Evolutionary conservation across 129 eudicot genomes (phyloP).

Genomic region (Flaveria bidentis): DNA sequence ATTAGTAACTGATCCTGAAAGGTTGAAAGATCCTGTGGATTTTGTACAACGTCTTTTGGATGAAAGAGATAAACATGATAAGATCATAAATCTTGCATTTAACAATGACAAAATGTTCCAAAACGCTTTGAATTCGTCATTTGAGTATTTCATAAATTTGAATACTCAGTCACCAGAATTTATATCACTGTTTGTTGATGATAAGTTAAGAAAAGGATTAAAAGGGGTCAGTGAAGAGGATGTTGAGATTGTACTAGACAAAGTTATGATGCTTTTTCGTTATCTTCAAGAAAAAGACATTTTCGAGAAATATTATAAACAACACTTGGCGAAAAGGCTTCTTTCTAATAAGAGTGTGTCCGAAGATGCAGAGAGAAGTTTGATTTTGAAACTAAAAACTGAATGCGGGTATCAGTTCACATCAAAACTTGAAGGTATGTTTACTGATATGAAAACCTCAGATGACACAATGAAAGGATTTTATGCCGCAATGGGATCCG

Average conservation of each 20-base stretch:
- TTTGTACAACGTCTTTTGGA: conserved; percentile 12
- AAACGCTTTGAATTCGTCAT: conserved; percentile 16
- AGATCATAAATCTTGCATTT: conserved; percentile 3
- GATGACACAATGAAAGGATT: conserved; percentile 43
- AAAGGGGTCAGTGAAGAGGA: conserved; percentile 23
- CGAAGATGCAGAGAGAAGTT: conserved; percentile 20
- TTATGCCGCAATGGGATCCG: conserved; percentile 4
- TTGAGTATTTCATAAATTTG: conserved; percentile 15
- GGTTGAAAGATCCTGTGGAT: conserved; percentile 15
- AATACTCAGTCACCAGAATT: conserved; percentile 13
- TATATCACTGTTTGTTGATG: conserved; percentile 12
- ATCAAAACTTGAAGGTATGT: conserved; percentile 50
- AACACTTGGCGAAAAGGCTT: conserved; percentile 23
- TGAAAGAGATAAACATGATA: conserved; percentile 21
- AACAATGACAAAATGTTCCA: conserved; percentile 21
- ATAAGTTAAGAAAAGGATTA: conserved; percentile 18
- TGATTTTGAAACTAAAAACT: conserved; percentile 15
- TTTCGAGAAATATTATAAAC: conserved; percentile 14
- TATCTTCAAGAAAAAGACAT: conserved; percentile 23
- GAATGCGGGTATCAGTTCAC: conserved; percentile 33
- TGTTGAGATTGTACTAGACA: conserved; percentile 16
- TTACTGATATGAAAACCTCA: conserved; percentile 50
- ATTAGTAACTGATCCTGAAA: conserved; percentile 18
- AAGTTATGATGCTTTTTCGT: conserved; percentile 22
- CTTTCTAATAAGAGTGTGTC: conserved; percentile 11